A percentile compares a stretch with the other conserved stretches of the same genome.
These are phyloP conservation scores for Cordia subcordata DNA, from an alignment of 257 asterid genomes.

Conservation along the genomic window DNA sequence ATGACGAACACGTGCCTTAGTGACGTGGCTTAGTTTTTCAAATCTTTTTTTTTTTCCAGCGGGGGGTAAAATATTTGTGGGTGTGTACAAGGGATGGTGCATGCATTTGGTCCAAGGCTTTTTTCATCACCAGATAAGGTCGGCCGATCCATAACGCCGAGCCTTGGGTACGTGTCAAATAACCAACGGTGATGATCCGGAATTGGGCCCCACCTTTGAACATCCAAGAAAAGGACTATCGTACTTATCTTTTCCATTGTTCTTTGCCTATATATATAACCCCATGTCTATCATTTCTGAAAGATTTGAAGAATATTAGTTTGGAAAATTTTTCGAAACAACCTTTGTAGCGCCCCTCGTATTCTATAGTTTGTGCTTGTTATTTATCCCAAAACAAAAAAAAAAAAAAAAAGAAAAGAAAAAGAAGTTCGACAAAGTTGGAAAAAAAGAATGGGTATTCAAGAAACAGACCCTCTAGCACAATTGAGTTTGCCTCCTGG, in stretches of 20 bases:
- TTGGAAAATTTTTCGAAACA: background rate
- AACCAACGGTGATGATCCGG: constrained; percentile 29
- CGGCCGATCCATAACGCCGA: constrained; percentile 43
- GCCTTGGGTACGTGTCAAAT: constrained; percentile 41
- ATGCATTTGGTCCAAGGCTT: constrained; percentile 37
- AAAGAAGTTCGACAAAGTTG: no score
- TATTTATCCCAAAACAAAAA: background rate
- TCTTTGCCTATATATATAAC: constrained; percentile 35
- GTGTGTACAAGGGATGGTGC: background rate
- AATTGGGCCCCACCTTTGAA: constrained; percentile 26
- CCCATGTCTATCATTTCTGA: constrained; percentile 9
- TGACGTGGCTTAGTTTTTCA: background rate
- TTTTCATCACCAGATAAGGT: constrained; percentile 36
- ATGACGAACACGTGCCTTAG: background rate
- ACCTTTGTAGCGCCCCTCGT: background rate
- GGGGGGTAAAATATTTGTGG: background rate
- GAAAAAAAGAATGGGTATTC: constrained; percentile 46
- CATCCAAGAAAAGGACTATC: constrained; percentile 36
- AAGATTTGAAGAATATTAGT: constrained; percentile 3
- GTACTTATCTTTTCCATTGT: constrained; percentile 38
- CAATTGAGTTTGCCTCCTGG: constrained; percentile 86
- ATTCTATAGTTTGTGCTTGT: background rate
- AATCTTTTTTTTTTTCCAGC: background rate
- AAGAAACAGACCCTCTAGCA: constrained; percentile 63
- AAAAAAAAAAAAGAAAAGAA: background rate